Evolutionary conservation across 2,329 filamentous ascomycete species (phyloP).

Genomic region (Mycosphaerella sp.): DNA sequence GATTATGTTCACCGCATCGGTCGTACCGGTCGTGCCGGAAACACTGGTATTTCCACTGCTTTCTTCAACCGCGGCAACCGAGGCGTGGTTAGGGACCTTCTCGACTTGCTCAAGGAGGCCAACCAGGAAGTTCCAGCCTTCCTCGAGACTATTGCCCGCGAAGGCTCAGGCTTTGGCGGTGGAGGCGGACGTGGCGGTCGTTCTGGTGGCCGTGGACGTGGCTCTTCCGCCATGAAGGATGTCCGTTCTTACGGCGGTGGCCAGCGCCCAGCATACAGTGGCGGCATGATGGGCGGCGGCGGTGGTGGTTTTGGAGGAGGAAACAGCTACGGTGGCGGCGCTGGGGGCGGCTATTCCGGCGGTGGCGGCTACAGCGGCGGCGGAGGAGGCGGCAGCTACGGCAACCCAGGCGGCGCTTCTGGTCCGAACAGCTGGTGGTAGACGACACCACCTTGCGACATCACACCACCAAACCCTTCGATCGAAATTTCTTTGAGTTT

Average conservation of each 20-base stretch:
- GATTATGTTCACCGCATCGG: constrained; percentile 99
- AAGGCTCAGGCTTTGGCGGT: constrained; percentile 76
- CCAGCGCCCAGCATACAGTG: constrained; percentile 55
- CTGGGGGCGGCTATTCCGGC: constrained; percentile 45
- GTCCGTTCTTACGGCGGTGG: constrained; percentile 59
- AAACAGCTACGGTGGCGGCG: constrained; percentile 45
- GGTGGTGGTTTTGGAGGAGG: constrained; percentile 48
- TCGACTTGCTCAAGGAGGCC: constrained; percentile 97
- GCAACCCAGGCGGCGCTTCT: constrained; percentile 23
- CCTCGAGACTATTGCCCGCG: constrained; percentile 94
- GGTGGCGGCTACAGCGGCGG: constrained; percentile 51
- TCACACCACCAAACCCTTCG: constrained; percentile 13
- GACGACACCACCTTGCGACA: constrained; percentile 8
- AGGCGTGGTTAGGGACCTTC: constrained; percentile 89
- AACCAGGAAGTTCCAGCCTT: constrained; percentile 94
- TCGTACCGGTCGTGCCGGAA: constrained; percentile 99
- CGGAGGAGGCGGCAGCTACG: constrained; percentile 40
- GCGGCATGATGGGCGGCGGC: constrained; percentile 48
- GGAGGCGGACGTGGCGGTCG: constrained; percentile 57
- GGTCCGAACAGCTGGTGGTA: constrained; percentile 27
- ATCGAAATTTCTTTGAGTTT: constrained; percentile 11
- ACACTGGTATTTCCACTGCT: constrained; percentile 95
- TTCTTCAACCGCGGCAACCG: constrained; percentile 99
- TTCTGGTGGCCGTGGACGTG: constrained; percentile 63
- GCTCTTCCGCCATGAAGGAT: constrained; percentile 69